phyloP scores from a whole-genome alignment of 768 basidiomycete species.

The Glaciozyma martinii region DNA sequence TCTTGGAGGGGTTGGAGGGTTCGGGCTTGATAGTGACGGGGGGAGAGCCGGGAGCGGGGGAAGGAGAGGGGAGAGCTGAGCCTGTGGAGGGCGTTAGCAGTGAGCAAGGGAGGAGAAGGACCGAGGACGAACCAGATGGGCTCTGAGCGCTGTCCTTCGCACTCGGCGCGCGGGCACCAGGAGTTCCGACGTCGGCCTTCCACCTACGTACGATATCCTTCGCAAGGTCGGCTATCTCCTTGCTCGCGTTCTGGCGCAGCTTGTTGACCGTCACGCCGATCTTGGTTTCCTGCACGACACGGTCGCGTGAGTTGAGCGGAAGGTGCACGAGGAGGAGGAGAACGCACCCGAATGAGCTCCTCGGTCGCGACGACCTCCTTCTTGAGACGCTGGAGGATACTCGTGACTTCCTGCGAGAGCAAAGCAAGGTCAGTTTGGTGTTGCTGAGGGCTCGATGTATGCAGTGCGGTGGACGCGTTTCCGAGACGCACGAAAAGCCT shows the following conservation, averaged over 20 bases:
- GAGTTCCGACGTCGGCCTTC: conserved; percentile 69
- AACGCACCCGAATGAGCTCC: conserved; percentile 33
- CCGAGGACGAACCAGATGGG: background rate
- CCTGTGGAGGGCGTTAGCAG: background rate
- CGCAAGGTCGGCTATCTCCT: conserved; percentile 67
- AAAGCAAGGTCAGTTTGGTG: background rate
- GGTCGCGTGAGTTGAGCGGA: background rate
- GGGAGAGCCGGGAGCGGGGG: conserved; percentile 20
- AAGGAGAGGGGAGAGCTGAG: conserved; percentile 23
- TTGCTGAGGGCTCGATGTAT: background rate
- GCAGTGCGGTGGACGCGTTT: background rate
- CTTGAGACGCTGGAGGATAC: conserved; percentile 30
- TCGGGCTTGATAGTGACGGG: conserved; percentile 33
- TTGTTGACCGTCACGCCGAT: conserved; percentile 88
- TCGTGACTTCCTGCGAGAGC: conserved; percentile 14
- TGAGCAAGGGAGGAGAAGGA: background rate
- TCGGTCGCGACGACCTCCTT: conserved; percentile 33
- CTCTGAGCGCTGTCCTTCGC: conserved; percentile 7
- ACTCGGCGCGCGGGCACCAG: conserved; percentile 37
- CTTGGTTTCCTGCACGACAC: conserved; percentile 63
- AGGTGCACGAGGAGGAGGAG: too few species aligned
- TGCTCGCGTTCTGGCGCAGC: conserved; percentile 61
- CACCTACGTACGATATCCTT: conserved; percentile 84
- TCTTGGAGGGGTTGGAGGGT: conserved; percentile 27
- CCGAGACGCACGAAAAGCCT: conserved; percentile 4